phyloP scores from a whole-genome alignment of 805 yeast genomes.

The Candida xiaguanensis region DNA sequence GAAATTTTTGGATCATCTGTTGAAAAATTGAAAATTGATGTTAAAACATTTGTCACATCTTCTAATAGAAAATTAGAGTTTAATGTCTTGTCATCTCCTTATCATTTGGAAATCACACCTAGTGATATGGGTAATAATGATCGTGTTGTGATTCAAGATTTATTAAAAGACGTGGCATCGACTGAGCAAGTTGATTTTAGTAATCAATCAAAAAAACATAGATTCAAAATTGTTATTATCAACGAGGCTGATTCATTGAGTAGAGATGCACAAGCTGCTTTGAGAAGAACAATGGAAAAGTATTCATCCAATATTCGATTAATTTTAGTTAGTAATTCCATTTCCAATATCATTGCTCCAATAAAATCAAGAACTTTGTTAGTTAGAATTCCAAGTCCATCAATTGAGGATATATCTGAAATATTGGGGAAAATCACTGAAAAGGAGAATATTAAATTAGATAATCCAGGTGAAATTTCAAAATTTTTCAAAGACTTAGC shows the following conservation, averaged over 20 bases:
- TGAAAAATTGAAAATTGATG: constrained; percentile 79
- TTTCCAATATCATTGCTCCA: constrained; percentile 90
- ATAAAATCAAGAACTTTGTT: constrained; percentile 89
- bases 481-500: constrained; percentile 51
- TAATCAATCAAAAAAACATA: constrained; percentile 42
- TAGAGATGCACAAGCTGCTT: constrained; percentile 93
- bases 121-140: constrained; percentile 96
- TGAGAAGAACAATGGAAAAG: constrained; percentile 94
- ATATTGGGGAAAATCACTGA: constrained; percentile 55
- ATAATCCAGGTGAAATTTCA: constrained; percentile 29
- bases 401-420: constrained; percentile 48
- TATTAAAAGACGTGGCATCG: constrained; percentile 90
- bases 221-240: constrained; percentile 78
- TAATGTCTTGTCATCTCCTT: constrained; percentile 86
- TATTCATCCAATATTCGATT: constrained; percentile 84
- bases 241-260: constrained; percentile 89
- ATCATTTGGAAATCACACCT: constrained; percentile 94
- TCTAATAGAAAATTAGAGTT: constrained; percentile 80
- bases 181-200: constrained; percentile 89
- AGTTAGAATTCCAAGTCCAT: constrained; percentile 85
- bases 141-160: constrained; percentile 89
- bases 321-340: constrained; percentile 80
- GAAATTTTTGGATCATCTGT: constrained; percentile 82
- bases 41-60: constrained; percentile 74
- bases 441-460: constrained; percentile 46